Percentiles rank a stretch among this genome's conserved stretches.
phyloP scores from a whole-genome alignment of 225 moss, liverwort and hornwort species.

The Ulota crispa region DNA sequence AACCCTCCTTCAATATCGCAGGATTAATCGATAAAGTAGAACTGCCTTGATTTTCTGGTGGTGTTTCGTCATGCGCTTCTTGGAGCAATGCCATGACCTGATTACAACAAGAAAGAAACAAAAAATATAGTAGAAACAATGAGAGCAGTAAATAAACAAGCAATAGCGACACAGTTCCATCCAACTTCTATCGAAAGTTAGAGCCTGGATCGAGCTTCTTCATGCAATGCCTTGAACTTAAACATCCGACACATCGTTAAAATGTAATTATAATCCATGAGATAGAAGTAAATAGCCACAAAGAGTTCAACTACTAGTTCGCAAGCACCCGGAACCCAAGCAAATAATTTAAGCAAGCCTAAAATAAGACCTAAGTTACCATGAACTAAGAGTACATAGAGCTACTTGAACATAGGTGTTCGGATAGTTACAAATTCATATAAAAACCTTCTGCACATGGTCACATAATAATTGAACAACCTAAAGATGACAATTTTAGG shows the following conservation, averaged over 20 bases:
- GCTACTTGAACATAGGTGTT: neutral
- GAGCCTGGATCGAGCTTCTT: neutral
- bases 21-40: slow-evolving; percentile 54
- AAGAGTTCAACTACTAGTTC: neutral
- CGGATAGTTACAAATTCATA: neutral
- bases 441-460: neutral
- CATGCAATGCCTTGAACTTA: neutral
- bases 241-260: neutral
- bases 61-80: slow-evolving; percentile 69
- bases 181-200: neutral
- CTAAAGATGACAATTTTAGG: neutral
- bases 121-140: neutral
- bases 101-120: neutral
- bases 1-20: slow-evolving; percentile 64
- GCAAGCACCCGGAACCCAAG: neutral
- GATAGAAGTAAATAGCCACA: neutral
- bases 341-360: neutral
- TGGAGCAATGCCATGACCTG: slow-evolving; percentile 87
- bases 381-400: neutral
- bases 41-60: slow-evolving; percentile 40
- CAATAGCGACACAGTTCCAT: neutral
- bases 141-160: neutral
- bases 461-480: neutral
- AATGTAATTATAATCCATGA: neutral
- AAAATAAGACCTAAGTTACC: neutral